Evolutionary conservation across 257 asterid species (phyloP), one percentile per base, ranked within the genome.

Genomic region (Scutellaria barbata): DNA sequence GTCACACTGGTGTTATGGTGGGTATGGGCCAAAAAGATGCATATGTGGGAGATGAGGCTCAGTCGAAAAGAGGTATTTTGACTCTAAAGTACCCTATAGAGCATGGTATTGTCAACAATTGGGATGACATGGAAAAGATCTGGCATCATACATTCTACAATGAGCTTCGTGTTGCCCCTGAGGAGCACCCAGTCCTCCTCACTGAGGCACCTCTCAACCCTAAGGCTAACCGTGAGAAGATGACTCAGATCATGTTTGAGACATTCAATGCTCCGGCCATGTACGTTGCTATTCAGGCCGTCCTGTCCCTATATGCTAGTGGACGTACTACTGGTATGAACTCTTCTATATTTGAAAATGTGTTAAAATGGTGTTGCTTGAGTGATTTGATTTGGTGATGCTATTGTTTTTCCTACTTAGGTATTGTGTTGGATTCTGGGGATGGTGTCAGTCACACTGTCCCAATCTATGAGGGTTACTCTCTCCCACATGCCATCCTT

Each of bases 61-160:
- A 78, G 56, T 78, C 81, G 1, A 82, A 78, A 45, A 68, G 86
- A 63, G 86, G 83, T 78, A 82, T 78, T 30, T 72, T 78, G 6
- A 82, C 81, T 12, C 69, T 82, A 58, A 82, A 82, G 74, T 82
- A 82, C 71, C 86, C 86, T 22, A 82, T 82, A 3, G 86, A 82
- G 81, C 81, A 78, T 30, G 86, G 86, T 43, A 78, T 82, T 55
- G 81, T 82, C 56, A 78, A 75, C 72, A 78, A 82, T 60, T 82
- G 86, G 86, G 86, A 82, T 12, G 83, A 72, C 63, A 82, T 81
- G 86, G 86, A 81, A 64, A 81, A 81, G 77, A 78, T 81, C 57
- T 82, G 86, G 86, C 86, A 82, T 56, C 81, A 82, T 55, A 82
- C 83, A 1, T 82, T 82, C 77, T 82, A 78, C 75, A 82, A 78